These are phyloP conservation scores for Aureobasidium musti DNA, from an alignment of 2,329 filamentous ascomycete genomes.

Conservation along the genomic window DNA sequence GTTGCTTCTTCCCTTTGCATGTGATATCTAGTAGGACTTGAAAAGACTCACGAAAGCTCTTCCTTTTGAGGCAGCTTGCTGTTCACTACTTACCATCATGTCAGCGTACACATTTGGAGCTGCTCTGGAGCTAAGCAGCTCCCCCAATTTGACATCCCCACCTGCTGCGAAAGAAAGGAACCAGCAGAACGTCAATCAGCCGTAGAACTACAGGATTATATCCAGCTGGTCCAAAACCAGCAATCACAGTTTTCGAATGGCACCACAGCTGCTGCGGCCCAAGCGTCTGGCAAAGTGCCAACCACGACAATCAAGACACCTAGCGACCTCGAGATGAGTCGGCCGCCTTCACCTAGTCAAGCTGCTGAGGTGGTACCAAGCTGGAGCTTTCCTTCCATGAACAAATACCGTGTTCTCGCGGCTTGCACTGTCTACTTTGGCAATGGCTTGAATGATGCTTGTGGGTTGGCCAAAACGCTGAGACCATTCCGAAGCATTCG, in stretches of 20 bases:
- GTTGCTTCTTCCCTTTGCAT: not conserved
- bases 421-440: constrained; percentile 67
- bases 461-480: not conserved
- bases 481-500: not conserved
- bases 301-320: constrained; percentile 40
- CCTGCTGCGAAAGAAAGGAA: not conserved
- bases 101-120: constrained; percentile 23
- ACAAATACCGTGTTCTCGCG: constrained; percentile 67
- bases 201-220: constrained; percentile 3
- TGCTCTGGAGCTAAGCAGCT: not conserved
- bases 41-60: not conserved
- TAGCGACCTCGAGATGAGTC: constrained; percentile 57
- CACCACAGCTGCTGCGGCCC: constrained; percentile 13
- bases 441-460: constrained; percentile 68
- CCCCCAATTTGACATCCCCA: not conserved
- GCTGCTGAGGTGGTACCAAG: constrained; percentile 56
- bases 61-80: not conserved
- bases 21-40: not conserved
- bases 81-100: not conserved
- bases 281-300: constrained; percentile 29
- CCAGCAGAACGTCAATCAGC: not conserved
- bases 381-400: constrained; percentile 62
- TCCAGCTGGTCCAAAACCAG: not conserved
- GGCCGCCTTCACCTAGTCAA: constrained; percentile 49
- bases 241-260: not conserved